Evolutionary conservation across 768 basidiomycete genomes (phyloP).

Genomic region (Mycena vitilis): DNA sequence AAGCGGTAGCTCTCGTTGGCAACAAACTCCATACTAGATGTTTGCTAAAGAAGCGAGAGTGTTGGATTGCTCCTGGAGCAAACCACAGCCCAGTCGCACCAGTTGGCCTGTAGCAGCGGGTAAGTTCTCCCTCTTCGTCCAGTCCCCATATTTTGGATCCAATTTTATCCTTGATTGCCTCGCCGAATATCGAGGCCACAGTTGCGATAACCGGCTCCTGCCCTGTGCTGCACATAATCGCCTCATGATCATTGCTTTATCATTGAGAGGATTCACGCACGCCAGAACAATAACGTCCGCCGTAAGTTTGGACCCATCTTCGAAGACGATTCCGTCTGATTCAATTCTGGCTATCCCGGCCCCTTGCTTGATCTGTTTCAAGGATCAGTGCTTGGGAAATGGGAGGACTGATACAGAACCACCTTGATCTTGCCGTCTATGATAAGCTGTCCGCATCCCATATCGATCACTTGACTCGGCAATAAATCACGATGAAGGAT

Average conservation of each 20-base stretch:
- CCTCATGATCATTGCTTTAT: not conserved
- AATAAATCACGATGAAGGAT: not conserved
- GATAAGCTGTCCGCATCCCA: constrained; percentile 50
- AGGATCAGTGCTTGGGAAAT: constrained; percentile 35
- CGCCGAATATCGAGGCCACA: constrained; percentile 15
- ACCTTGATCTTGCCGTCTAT: constrained; percentile 55
- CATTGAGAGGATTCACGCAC: constrained; percentile 13
- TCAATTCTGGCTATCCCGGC: constrained; percentile 52
- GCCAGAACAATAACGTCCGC: constrained; percentile 45
- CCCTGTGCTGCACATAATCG: constrained; percentile 19
- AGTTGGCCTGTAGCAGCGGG: constrained; percentile 32
- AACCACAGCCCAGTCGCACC: constrained; percentile 33
- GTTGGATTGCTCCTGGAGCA: constrained; percentile 26
- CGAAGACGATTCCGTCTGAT: constrained; percentile 15
- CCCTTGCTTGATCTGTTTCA: constrained; percentile 52
- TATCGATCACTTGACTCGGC: constrained; percentile 29
- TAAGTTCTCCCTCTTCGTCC: constrained; percentile 47
- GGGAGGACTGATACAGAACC: constrained; percentile 49
- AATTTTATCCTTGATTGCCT: constrained; percentile 19
- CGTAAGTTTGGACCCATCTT: constrained; percentile 50
- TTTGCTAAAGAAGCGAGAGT: constrained; percentile 28
- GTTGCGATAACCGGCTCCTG: constrained; percentile 16
- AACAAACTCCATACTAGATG: constrained; percentile 18
- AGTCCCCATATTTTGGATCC: constrained; percentile 45
- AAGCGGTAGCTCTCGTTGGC: not conserved